Base-by-base conservation (phyloP, 2,329 filamentous ascomycete genomes). In the Zymoseptoria passerinii region DNA sequence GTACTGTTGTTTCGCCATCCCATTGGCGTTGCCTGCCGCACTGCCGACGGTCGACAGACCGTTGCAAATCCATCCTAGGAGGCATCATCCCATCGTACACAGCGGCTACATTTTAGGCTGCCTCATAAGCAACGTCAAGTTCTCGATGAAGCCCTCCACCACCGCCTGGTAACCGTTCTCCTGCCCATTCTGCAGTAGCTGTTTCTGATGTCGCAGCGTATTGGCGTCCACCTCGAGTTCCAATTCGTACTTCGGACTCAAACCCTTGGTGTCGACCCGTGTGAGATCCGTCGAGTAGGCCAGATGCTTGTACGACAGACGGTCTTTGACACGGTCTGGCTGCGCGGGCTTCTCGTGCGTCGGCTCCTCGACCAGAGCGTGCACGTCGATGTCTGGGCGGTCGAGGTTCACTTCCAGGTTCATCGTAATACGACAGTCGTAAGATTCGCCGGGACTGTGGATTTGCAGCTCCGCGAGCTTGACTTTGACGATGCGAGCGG, bases 401-500 rank as follows among this genome's bases (percentile, higher is more conserved):
- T 68, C 63, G 54, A 71, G 61, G 56, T 87, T 82, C 83, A 95
- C 91, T 83, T 99, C 95, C 1, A 99, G 81, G 70, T 96, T 97
- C 69, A 99, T 85, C 67, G 90, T 95, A 65, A 99, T 86, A 9
- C 94, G 89, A 75, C 91, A 96, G 74, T 99, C 94, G 68, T 96
- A 89, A 2, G 84, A 83, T 8, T 82, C 83, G 53, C 79, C 78
- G 0, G 94, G 92, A 66, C 90, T 88, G 73, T 88, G 87, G 18
- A 99, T 81, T 67, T 96, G 88, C n/a, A 96, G 77, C 28, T 58
- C 91, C 27, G 84, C 86, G 13, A 97, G 80, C n/a, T 91, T 85
- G 27, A 86, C 85, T 77, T 99, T 99, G 74, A 99, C 85, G 67
- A 99, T 96, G 72, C 89, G 91, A 59, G 85, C 87, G 9, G 92